These are phyloP conservation scores for Reticulascus tulasneorum DNA, from an alignment of 2,329 filamentous ascomycete genomes.

Conservation along the genomic window DNA sequence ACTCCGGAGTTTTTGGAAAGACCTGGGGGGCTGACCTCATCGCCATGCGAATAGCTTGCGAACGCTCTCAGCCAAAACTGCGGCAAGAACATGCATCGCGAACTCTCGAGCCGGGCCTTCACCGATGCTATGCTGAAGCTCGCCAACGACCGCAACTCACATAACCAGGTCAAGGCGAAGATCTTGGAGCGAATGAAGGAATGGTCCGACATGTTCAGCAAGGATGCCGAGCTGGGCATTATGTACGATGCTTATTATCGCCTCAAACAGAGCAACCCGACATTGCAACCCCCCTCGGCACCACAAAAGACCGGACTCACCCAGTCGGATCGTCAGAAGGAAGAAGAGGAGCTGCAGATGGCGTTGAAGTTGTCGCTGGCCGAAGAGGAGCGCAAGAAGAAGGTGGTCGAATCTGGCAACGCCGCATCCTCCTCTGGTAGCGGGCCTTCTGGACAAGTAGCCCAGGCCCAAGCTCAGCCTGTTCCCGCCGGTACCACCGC, in stretches of 20 bases:
- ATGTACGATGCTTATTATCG: conserved; percentile 95
- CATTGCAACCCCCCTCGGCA: conserved; percentile 84
- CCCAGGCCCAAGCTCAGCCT: conserved; percentile 46
- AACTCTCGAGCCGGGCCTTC: conserved; percentile 85
- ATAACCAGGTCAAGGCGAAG: conserved; percentile 94
- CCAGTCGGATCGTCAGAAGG: conserved; percentile 83
- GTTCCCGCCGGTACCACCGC: conserved; percentile 84
- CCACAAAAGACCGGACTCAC: conserved; percentile 91
- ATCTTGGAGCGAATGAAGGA: conserved; percentile 95
- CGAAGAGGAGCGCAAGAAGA: conserved; percentile 68
- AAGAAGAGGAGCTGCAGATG: conserved; percentile 97
- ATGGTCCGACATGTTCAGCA: conserved; percentile 92
- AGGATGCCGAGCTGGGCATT: conserved; percentile 87
- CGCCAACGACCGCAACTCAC: conserved; percentile 90
- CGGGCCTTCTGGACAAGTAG: conserved; percentile 25
- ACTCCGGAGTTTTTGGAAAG: background rate
- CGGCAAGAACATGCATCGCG: conserved; percentile 79
- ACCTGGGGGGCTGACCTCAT: conserved; percentile 6
- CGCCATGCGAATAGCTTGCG: conserved; percentile 55
- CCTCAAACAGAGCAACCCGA: conserved; percentile 80
- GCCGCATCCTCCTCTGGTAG: conserved; percentile 30
- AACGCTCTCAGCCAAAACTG: conserved; percentile 93
- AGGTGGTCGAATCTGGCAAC: conserved; percentile 32
- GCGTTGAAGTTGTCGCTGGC: conserved; percentile 88
- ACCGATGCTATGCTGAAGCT: conserved; percentile 90